Evolutionary conservation across 306 rosid species (phyloP).

Genomic region (apple (Malus domestica)): DNA sequence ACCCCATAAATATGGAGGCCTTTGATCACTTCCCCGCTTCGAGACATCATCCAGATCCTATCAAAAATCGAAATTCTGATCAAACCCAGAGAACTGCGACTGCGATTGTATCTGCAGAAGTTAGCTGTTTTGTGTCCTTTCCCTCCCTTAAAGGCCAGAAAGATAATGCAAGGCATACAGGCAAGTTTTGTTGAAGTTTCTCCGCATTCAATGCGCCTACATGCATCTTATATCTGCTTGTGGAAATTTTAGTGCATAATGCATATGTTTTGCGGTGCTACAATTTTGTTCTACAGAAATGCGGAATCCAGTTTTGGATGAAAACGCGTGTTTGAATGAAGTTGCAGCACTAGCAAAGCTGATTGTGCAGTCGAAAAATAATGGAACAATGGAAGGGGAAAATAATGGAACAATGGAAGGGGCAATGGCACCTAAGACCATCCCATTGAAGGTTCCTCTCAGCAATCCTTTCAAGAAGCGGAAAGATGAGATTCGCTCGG

Average conservation of each 20-base stretch:
- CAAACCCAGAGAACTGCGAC: conserved; percentile 27
- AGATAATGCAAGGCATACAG: conserved; percentile 23
- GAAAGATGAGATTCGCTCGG: conserved; percentile 31
- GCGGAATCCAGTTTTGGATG: conserved; percentile 15
- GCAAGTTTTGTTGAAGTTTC: conserved; percentile 29
- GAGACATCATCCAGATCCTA: conserved; percentile 19
- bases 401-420: conserved; percentile 19
- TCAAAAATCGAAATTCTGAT: conserved; percentile 22
- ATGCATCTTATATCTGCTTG: too few species aligned
- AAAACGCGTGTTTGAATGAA: conserved; percentile 35
- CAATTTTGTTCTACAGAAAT: conserved; percentile 30
- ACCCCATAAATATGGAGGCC: conserved; percentile 73
- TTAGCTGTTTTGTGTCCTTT: conserved; percentile 44
- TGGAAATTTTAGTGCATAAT: too few species aligned
- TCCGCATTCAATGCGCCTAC: neutral
- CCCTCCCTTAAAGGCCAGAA: conserved; percentile 32
- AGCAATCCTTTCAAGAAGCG: conserved; percentile 79
- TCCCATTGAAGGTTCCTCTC: conserved; percentile 44
- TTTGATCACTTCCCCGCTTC: conserved; percentile 42
- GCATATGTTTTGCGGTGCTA: too few species aligned
- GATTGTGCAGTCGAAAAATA: conserved; percentile 32
- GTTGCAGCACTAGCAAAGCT: conserved; percentile 53
- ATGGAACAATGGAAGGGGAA: conserved; percentile 15
- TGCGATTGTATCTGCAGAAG: conserved; percentile 21
- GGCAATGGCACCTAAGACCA: neutral